phyloP scores from a whole-genome alignment of 1,284 basidiomycete species.

The Cryptococcus sp. region DNA sequence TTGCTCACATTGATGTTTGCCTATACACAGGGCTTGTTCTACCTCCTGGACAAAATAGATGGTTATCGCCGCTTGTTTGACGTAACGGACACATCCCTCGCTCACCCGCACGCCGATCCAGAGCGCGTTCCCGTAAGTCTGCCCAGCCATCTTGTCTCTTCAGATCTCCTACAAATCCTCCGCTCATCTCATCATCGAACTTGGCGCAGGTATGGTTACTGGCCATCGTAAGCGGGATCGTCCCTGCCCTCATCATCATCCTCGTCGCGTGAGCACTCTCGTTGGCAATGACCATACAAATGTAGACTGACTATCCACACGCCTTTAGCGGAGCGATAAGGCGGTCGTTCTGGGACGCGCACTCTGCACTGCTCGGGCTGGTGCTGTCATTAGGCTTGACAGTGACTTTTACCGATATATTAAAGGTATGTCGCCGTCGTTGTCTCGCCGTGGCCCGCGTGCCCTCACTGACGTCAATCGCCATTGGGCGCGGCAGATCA shows the following conservation, averaged over 20 bases:
- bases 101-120: slow-evolving; percentile 70
- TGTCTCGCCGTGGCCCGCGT: background rate
- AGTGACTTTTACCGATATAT: slow-evolving; percentile 74
- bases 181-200: too few species aligned
- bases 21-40: slow-evolving; percentile 60
- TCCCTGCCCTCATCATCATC: slow-evolving; percentile 70
- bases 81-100: slow-evolving; percentile 69
- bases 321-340: slow-evolving; percentile 37
- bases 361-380: slow-evolving; percentile 72
- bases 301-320: background rate
- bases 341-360: slow-evolving; percentile 84
- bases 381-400: slow-evolving; percentile 34
- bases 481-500: slow-evolving; percentile 37
- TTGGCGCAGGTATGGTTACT: slow-evolving; percentile 61
- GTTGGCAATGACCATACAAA: background rate
- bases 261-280: slow-evolving; percentile 59
- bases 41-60: slow-evolving; percentile 69
- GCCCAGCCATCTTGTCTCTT: too few species aligned
- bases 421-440: slow-evolving; percentile 58
- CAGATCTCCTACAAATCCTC: too few species aligned
- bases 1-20: background rate
- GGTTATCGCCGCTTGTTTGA: slow-evolving; percentile 84
- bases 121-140: slow-evolving; percentile 78
- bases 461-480: background rate
- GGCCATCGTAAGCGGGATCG: slow-evolving; percentile 66